Conservation (phyloP, 192 early-diverging fungal species). For the Phlyctochytrium planicorne region DNA sequence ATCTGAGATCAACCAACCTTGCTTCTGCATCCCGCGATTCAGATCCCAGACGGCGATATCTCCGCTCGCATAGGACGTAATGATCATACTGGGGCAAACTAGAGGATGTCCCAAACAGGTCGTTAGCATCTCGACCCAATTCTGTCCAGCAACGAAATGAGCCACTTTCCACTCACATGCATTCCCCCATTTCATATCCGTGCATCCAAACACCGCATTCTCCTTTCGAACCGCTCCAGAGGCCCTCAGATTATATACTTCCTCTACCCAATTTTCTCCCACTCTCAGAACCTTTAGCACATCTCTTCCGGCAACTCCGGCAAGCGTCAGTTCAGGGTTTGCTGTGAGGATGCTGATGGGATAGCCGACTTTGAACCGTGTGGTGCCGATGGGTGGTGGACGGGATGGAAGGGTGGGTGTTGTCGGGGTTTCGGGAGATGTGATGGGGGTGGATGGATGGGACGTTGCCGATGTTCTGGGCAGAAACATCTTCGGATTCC, state of each 20-base stretch:
- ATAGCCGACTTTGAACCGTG: slow-evolving; percentile 5
- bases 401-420: too few relatives aligned
- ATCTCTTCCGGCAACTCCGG: slow-evolving; percentile 69
- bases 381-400: too few relatives aligned
- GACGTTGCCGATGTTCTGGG: too few relatives aligned
- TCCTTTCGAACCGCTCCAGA: slow-evolving; percentile 48
- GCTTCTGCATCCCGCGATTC: slow-evolving; percentile 41
- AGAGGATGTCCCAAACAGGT: neutral
- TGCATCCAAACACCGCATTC: slow-evolving; percentile 46
- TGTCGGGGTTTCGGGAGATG: too few relatives aligned
- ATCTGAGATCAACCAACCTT: slow-evolving; percentile 33
- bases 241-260: slow-evolving; percentile 66
- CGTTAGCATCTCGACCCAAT: neutral
- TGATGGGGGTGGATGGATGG: too few relatives aligned
- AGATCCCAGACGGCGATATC: slow-evolving; percentile 75
- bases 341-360: slow-evolving; percentile 54
- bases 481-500: too few relatives aligned
- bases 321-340: slow-evolving; percentile 59
- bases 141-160: neutral
- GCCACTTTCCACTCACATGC: slow-evolving; percentile 29
- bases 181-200: slow-evolving; percentile 82
- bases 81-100: slow-evolving; percentile 57
- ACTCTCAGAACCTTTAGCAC: slow-evolving; percentile 69
- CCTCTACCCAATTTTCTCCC: slow-evolving; percentile 50
- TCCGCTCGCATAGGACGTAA: slow-evolving; percentile 72